These are phyloP conservation scores for Drosera capensis DNA, from an alignment of 148 eudicot species.

Conservation along the genomic window DNA sequence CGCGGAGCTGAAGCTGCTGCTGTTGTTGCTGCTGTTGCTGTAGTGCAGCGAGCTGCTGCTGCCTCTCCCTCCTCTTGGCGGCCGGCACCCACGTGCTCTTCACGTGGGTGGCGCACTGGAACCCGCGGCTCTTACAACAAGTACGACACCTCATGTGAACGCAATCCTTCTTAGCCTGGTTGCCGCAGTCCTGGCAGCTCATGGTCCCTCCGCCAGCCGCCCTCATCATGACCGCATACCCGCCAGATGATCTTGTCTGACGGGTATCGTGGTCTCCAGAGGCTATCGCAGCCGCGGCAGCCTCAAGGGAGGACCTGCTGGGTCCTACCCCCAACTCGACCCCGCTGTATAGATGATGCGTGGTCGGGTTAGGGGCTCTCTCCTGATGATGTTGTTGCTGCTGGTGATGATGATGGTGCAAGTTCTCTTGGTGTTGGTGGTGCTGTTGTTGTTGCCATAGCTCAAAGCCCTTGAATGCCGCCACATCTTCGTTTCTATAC, in stretches of 20 bases:
- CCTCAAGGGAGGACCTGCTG: background rate
- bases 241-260: background rate
- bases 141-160: conserved; percentile 26
- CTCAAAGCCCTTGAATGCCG: conserved; percentile 5
- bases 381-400: conserved; percentile 1
- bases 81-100: conserved; percentile 31
- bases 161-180: conserved; percentile 33
- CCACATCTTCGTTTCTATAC: conserved; percentile 3
- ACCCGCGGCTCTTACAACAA: conserved; percentile 24
- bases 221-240: background rate
- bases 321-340: conserved; percentile 2
- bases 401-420: conserved; percentile 6
- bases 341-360: conserved; percentile 2
- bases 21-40: background rate
- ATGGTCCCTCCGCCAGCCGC: conserved; percentile 3
- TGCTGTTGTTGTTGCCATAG: conserved; percentile 11
- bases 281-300: background rate
- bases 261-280: conserved; percentile 7
- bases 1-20: background rate
- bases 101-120: conserved; percentile 25
- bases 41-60: conserved; percentile 3
- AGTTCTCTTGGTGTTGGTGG: background rate
- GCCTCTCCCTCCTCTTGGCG: conserved; percentile 19
- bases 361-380: background rate
- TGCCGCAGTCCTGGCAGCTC: conserved; percentile 30